A percentile compares a stretch with the other conserved stretches of the same genome.
Conservation (phyloP, 768 basidiomycete genomes). For the Daedaleopsis nitida region DNA sequence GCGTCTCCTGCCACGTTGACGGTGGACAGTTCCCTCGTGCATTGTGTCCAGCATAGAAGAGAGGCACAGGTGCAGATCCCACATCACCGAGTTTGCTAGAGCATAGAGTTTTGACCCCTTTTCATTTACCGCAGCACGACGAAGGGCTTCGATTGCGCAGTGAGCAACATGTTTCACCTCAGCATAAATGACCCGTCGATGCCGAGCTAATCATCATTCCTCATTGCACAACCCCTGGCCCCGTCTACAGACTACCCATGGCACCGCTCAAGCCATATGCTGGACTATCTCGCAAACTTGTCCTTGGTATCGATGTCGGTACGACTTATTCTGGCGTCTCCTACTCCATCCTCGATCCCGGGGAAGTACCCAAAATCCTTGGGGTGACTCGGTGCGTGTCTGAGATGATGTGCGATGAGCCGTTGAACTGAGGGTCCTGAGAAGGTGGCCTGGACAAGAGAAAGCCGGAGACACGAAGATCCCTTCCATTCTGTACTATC, state of each 20-base stretch:
- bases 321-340: constrained; percentile 56
- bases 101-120: neutral
- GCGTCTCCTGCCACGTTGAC: neutral
- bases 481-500: constrained; percentile 51
- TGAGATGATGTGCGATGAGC: neutral
- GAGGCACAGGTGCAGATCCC: neutral
- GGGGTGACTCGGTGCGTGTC: constrained; percentile 41
- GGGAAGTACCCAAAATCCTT: constrained; percentile 42
- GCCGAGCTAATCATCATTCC: neutral
- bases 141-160: neutral
- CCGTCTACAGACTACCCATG: neutral
- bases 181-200: neutral
- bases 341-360: constrained; percentile 44
- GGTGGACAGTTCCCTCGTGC: neutral
- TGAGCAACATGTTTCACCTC: neutral
- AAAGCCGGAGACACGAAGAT: constrained; percentile 46
- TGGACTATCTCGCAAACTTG: constrained; percentile 43
- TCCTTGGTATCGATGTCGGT: constrained; percentile 55
- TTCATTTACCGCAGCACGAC: neutral
- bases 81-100: neutral
- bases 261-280: constrained; percentile 28
- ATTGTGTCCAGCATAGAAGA: neutral
- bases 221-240: neutral
- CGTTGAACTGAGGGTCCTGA: neutral
- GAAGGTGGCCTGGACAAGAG: constrained; percentile 45